Percentiles rank a stretch among this genome's conserved stretches.
Conservation (phyloP, 768 basidiomycete genomes). For the Phallus indusiatus region DNA sequence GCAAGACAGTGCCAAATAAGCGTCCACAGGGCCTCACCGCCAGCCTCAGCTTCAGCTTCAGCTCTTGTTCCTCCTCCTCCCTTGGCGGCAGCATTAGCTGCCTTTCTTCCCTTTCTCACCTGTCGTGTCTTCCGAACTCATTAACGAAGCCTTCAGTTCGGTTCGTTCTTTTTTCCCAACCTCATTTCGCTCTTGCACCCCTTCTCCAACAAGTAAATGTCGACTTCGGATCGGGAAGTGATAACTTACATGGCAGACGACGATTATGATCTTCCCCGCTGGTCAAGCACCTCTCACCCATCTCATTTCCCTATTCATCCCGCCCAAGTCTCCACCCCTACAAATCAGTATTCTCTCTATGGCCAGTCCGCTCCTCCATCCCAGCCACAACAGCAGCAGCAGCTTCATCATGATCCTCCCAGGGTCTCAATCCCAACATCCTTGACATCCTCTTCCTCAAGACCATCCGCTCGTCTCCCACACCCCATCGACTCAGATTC, state of each 20-base stretch:
- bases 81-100: not conserved
- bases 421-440: conserved; percentile 38
- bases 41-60: no score
- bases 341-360: conserved; percentile 34
- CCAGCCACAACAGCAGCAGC: conserved; percentile 32
- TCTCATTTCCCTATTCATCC: conserved; percentile 23
- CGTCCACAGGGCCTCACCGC: not conserved
- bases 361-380: conserved; percentile 22
- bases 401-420: conserved; percentile 29
- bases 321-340: conserved; percentile 30
- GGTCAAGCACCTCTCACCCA: conserved; percentile 37
- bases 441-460: conserved; percentile 28
- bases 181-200: conserved; percentile 65
- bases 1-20: not conserved
- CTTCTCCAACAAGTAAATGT: conserved; percentile 25
- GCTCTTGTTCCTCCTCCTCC: not conserved
- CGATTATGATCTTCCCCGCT: conserved; percentile 63
- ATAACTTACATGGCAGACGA: conserved; percentile 41
- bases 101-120: conserved; percentile 7
- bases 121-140: conserved; percentile 11
- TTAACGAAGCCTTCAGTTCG: not conserved
- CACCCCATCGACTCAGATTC: conserved; percentile 46
- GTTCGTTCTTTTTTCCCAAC: conserved; percentile 50
- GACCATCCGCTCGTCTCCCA: conserved; percentile 49
- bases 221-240: conserved; percentile 10